Conservation (phyloP, 1,284 basidiomycete species). For the Pisolithus thermaeus region DNA sequence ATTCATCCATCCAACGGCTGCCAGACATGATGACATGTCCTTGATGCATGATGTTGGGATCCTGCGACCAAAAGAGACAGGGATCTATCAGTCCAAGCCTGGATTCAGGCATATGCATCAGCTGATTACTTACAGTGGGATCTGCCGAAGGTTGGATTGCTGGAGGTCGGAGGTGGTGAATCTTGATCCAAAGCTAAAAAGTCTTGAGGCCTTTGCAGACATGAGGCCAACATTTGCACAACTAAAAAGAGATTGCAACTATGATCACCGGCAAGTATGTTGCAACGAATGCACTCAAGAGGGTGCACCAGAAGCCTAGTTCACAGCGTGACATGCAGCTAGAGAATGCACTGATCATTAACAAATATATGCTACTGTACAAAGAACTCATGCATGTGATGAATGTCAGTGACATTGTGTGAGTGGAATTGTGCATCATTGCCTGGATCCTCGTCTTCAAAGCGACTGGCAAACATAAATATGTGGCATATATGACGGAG, state of each 20-base stretch:
- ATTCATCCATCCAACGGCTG: no score
- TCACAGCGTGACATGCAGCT: no score
- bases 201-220: neutral
- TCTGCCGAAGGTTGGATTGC: neutral
- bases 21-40: neutral
- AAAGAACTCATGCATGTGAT: no score
- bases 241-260: neutral
- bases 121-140: neutral
- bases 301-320: no score
- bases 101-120: constrained; percentile 1
- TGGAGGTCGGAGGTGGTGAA: neutral
- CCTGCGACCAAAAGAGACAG: constrained; percentile 1
- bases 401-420: neutral
- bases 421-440: neutral
- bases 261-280: neutral
- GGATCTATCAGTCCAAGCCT: constrained; percentile 6
- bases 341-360: no score
- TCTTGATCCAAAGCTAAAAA: neutral
- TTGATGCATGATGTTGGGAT: constrained; percentile 1
- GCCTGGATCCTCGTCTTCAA: constrained; percentile 1
- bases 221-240: neutral
- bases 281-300: no score
- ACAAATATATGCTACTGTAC: no score
- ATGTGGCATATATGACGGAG: no score
- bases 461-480: no score